Base-by-base conservation (phyloP, 1,284 basidiomycete species). In the Irpex rosettiformis region DNA sequence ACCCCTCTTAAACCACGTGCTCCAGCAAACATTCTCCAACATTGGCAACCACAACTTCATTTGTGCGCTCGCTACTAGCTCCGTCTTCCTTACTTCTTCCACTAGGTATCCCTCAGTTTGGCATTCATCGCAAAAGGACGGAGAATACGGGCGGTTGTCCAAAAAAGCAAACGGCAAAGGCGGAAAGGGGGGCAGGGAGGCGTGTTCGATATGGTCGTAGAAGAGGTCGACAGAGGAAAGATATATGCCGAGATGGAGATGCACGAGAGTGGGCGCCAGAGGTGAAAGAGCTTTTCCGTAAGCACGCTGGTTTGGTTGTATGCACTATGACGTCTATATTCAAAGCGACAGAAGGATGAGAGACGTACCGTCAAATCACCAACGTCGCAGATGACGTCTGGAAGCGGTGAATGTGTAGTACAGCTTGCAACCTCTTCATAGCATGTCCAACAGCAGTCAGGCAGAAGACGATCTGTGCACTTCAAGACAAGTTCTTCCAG, bases 321-420 rank as follows among this genome's bases (percentile, higher is more conserved):
- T 27, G 37, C 11, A 42, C 24, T 11, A 53, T 18, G 22, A 18
- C 7, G 22, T 29, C 21, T 11, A 21, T 52, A 6, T 49, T 22
- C 24, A 4, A n/a, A 25, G 16, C 2, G 43, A 3, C 11, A 1
- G 2, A 4, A 18, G n/a, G 21, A 28, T n/a, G 47, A 27, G n/a
- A n/a, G n/a, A 71, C 83, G 69, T 69, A 88, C 87, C 59, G 79
- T 78, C 57, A 89, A 70, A 16, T 71, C 69, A 53, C 70, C 64
- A 4, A 72, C 74, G 25, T 75, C 72, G 10, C 69, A 58, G 62
- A 76, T 83, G 24, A 76, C 65, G 25, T 81, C 78, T 16, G 83
- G 82, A 55, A 88, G 74, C 0, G 86, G 85, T 2, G 86, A 88
- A 67, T 88, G 85, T 2, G 77, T 61, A n/a, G 77, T 76, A 59